Evolutionary conservation across 169 alveolate species (phyloP), one percentile per base, ranked within the genome.

Genomic region (Toxoplasma gondii): DNA sequence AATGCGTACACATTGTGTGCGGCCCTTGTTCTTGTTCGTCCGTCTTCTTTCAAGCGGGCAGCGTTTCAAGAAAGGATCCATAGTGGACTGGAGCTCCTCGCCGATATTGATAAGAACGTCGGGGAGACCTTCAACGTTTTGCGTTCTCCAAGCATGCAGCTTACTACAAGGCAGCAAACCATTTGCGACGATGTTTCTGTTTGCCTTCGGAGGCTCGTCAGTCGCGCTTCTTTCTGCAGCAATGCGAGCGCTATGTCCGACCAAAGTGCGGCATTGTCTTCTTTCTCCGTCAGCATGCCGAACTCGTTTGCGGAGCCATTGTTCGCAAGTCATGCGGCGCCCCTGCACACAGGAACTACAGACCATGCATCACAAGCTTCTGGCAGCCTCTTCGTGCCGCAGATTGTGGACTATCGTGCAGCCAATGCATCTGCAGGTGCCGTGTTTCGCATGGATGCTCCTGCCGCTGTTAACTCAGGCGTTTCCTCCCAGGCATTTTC

Each of bases 141-240:
- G n/a, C 90, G 90, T 19, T 82, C 90, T 36, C 90, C 90, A 64
- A 82, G 90, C 67, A 82, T 82, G 90, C 90, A 82, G 41, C 49
- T 82, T 17, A 16, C 90, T 5, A 43, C 90, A 16, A 24, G 90
- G 27, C 90, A 82, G 69, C 90, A 16, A n/a, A 43, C 90, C 31
- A n/a, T 44, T 45, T 43, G 69, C n/a, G 90, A 82, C 39, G 90
- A 82, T 29, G 90, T 82, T 39, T 82, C 90, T 24, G 90, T 82
- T 39, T 82, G 90, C 29, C 90, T 82, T 17, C 90, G 67, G 67
- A 29, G 90, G 38, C 90, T 82, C 41, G 41, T 82, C 70, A 82
- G 90, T 49, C 90, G 90, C 70, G 90, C 67, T 7, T 82, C 90
- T 17, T 16, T 82, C 31, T 43, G 90, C 67, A 82, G 90, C 67